Evolutionary conservation across 2,329 filamentous ascomycete genomes (phyloP).

Genomic region (Arthrobotrys sphaeroides): DNA sequence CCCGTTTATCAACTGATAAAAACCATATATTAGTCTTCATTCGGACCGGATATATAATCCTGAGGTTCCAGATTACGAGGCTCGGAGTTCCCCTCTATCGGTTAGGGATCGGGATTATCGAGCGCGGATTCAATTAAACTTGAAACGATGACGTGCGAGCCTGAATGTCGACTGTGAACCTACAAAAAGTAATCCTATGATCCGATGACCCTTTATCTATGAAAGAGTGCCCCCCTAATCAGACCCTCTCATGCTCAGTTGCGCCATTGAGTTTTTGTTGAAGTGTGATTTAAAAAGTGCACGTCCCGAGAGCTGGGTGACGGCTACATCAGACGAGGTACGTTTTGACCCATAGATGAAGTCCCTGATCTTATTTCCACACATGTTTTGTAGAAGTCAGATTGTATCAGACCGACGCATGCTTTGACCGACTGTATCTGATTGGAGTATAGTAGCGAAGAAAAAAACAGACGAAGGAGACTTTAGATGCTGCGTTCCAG

Average conservation of each 20-base stretch:
- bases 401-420: slow-evolving; percentile 29
- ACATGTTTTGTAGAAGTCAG: slow-evolving; percentile 36
- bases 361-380: slow-evolving; percentile 41
- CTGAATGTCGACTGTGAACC: slow-evolving; percentile 36
- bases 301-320: not conserved
- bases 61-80: slow-evolving; percentile 15
- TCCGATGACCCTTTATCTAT: slow-evolving; percentile 24
- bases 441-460: slow-evolving; percentile 1
- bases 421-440: slow-evolving; percentile 3
- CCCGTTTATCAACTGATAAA: not conserved
- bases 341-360: slow-evolving; percentile 32
- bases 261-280: slow-evolving; percentile 25
- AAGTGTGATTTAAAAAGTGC: slow-evolving; percentile 8
- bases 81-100: slow-evolving; percentile 1
- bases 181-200: slow-evolving; percentile 15
- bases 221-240: slow-evolving; percentile 15
- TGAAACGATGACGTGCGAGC: slow-evolving; percentile 53
- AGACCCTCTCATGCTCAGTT: slow-evolving; percentile 3
- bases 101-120: slow-evolving; percentile 24
- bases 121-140: slow-evolving; percentile 42
- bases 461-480: not conserved
- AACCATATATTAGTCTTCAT: not conserved
- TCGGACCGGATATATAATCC: not conserved
- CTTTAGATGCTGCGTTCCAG: not conserved
- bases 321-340: slow-evolving; percentile 31